These are phyloP conservation scores for Pseudonitzschia multiseries DNA, from an alignment of 108 stramenopile genomes.

Conservation along the genomic window DNA sequence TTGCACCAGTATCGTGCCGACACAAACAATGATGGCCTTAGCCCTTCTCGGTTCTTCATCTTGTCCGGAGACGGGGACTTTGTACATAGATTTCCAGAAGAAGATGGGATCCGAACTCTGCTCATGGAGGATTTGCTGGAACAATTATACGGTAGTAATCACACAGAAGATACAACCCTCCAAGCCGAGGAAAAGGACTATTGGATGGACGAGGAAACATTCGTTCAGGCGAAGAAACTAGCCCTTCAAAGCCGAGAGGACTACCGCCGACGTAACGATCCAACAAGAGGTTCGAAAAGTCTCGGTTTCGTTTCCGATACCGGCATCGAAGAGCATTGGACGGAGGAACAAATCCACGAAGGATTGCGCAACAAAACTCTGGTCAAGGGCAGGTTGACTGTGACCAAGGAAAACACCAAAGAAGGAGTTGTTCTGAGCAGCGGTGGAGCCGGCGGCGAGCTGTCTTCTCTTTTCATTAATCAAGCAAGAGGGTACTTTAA, in stretches of 20 bases:
- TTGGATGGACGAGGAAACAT: not conserved
- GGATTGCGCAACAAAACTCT: conserved; percentile 38
- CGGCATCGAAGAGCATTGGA: conserved; percentile 22
- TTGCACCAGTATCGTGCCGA: conserved; percentile 15
- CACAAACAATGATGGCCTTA: not conserved
- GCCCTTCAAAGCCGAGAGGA: conserved; percentile 30
- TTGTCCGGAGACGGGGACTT: conserved; percentile 17
- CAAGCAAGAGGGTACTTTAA: conserved; percentile 44
- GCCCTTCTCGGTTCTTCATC: conserved; percentile 1
- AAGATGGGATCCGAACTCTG: conserved; percentile 28
- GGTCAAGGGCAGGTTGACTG: conserved; percentile 36
- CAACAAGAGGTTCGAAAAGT: not conserved
- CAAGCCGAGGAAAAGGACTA: not conserved
- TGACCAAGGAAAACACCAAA: conserved; percentile 50
- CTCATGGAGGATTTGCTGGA: conserved; percentile 21
- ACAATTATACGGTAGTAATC: not conserved
- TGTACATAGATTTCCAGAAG: conserved; percentile 18
- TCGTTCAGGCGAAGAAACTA: conserved; percentile 6
- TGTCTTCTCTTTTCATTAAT: conserved; percentile 39
- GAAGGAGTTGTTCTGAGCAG: conserved; percentile 34
- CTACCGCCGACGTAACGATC: conserved; percentile 35
- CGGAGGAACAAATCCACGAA: conserved; percentile 26
- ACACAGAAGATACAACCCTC: not conserved
- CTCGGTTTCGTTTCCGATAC: not conserved
- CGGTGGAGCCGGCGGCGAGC: conserved; percentile 9